phyloP scores from a whole-genome alignment of 495 filamentous ascomycete genomes.

The Podospora appendiculata region DNA sequence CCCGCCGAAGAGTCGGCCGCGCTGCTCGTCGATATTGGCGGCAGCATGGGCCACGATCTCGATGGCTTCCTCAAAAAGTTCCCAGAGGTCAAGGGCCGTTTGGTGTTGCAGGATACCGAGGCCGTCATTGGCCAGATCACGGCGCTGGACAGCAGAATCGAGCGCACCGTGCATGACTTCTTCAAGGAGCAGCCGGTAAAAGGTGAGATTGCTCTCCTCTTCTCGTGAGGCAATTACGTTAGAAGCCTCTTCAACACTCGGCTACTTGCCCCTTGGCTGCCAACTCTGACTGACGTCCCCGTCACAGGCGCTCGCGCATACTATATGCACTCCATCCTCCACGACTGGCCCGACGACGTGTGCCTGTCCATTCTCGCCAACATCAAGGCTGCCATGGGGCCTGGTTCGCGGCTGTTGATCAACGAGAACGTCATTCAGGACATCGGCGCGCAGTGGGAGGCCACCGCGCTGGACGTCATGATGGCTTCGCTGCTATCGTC shows the following conservation, averaged over 20 bases:
- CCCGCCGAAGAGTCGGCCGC: conserved; percentile 3
- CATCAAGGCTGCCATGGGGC: conserved; percentile 31
- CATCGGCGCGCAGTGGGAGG: background rate
- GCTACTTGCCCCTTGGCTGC: too few relatives aligned
- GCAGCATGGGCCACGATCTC: conserved; percentile 43
- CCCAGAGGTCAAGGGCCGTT: conserved; percentile 31
- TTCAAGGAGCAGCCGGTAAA: conserved; percentile 33
- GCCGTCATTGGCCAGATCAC: conserved; percentile 24
- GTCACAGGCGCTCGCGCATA: conserved; percentile 29
- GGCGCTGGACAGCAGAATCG: conserved; percentile 6
- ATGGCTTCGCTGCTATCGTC: background rate
- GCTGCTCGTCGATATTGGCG: conserved; percentile 50
- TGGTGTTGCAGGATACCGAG: conserved; percentile 43
- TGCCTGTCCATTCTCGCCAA: conserved; percentile 27
- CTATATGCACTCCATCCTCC: conserved; percentile 36
- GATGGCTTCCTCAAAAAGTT: conserved; percentile 30
- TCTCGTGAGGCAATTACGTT: background rate
- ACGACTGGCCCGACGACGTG: conserved; percentile 38
- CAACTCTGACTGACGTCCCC: background rate
- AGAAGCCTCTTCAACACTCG: too few relatives aligned
- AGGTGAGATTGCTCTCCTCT: conserved; percentile 19
- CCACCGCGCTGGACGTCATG: background rate
- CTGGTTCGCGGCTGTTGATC: conserved; percentile 36
- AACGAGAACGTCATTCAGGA: conserved; percentile 27
- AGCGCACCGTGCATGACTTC: conserved; percentile 29